Evolutionary conservation across 2,329 filamentous ascomycete genomes (phyloP).

Genomic region (Laburnicola sp.): DNA sequence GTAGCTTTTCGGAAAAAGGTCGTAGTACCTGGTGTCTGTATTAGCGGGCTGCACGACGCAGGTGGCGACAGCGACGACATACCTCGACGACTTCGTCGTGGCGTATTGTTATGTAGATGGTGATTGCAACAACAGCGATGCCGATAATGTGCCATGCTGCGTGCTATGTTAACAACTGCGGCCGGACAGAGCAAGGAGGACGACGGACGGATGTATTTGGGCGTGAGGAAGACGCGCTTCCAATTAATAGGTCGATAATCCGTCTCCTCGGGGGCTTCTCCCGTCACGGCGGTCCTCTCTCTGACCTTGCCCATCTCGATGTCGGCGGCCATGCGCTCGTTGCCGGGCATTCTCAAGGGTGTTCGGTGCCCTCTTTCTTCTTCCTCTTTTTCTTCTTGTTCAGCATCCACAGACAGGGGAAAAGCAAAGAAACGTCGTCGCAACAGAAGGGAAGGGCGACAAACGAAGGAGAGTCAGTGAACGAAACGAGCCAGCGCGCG

Average conservation of each 20-base stretch:
- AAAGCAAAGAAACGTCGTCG: not conserved
- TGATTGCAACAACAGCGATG: conserved; percentile 31
- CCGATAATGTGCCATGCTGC: conserved; percentile 40
- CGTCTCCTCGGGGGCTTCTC: conserved; percentile 30
- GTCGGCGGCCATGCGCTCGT: conserved; percentile 22
- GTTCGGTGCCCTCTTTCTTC: no score
- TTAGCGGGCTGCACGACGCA: conserved; percentile 13
- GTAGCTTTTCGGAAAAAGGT: conserved; percentile 40
- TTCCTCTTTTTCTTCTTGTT: not conserved
- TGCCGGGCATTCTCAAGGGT: not conserved
- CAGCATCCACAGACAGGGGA: not conserved
- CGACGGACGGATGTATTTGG: conserved; percentile 42
- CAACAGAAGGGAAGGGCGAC: not conserved
- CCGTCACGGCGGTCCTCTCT: conserved; percentile 17
- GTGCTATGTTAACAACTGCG: not conserved
- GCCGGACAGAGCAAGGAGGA: not conserved
- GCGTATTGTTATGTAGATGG: conserved; percentile 33
- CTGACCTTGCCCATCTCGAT: conserved; percentile 37
- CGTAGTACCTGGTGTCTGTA: conserved; percentile 29
- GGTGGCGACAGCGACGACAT: conserved; percentile 8
- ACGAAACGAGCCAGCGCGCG: not conserved
- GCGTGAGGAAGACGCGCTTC: conserved; percentile 39
- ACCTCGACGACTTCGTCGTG: conserved; percentile 40
- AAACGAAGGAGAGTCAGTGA: not conserved
- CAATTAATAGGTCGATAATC: conserved; percentile 39